Base-by-base conservation (phyloP, 2,329 filamentous ascomycete species). In the Colletotrichum salicis region DNA sequence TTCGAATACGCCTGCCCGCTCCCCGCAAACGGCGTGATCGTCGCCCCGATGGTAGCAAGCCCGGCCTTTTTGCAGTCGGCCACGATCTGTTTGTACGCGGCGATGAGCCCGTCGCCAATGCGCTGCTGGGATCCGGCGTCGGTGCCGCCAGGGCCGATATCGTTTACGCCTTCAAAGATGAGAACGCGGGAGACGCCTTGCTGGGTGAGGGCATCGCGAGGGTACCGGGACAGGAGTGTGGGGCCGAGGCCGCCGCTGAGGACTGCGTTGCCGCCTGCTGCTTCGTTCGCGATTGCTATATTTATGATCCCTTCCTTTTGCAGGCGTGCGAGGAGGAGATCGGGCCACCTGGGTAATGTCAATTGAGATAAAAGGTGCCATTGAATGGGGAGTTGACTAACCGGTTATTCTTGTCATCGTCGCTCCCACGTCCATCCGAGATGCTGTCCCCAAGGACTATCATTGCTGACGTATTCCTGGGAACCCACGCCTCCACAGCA, bases 91-190 rank as follows among this genome's bases (percentile, higher is more conserved):
- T 83, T 80, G 76, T 88, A 93, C 0, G 89, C 88, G n/a, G 82
- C 82, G 45, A 89, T 87, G 3, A 93, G 80, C 3, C 80, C 76
- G 64, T 86, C 84, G 15, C 85, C 88, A 11, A 91, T 81, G 4
- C 79, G 76, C 3, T 79, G 79, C 75, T 92, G 90, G 0, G 85
- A 83, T 1, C 77, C 79, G 1, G 80, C 58, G 27, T 86, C 86
- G 0, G 85, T 76, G 2, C 81, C 80, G 0, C 84, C 86, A 1
- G 79, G 82, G 4, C 91, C 91, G 67, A 93, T 92, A 76, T 93
- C 91, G 76, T 93, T 92, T 33, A 93, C 90, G 24, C 91, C 91
- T 78, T 92, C 89, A 77, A 92, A 93, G 48, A 93, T 84, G 81
- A 93, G 86, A 27, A 87, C 87, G 76, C 91, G 92, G 74, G 84